Base-by-base conservation (phyloP, 2,329 filamentous ascomycete species). In the Venturiaceae sp. region DNA sequence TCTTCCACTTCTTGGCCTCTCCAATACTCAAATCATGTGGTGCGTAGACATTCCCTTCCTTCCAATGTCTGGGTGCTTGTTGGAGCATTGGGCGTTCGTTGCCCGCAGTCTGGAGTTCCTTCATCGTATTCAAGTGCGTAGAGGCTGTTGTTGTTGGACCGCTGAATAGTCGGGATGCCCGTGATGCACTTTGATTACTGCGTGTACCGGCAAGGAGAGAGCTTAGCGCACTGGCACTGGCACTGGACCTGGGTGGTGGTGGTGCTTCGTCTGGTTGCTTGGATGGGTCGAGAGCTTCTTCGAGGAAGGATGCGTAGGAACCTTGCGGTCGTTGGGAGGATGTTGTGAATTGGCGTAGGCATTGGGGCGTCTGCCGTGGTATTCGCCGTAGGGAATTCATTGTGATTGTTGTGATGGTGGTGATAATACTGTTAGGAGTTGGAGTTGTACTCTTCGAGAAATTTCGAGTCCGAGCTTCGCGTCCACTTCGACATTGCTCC, bases 1-100 rank as follows among this genome's bases (percentile, higher is more conserved):
- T 78, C 71, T 81, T 84, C 87, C 88, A 96, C 78, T 95, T 95
- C 68, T 75, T 75, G 83, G 88, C 86, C 80, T 96, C 92, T 36
- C 77, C 75, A 26, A 84, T 80, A 58, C 83, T 87, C 69, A 99
- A 72, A 73, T 99, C 94, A 69, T 92, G 88, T 34, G 94, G 94
- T 60, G 91, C 82, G 74, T 97, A 97, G 56, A 96, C 80, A 69
- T 97, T 92, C 65, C 94, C 94, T 0, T 76, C 66, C 66, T 79
- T 78, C 86, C 88, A 97, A 41, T 80, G 79, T 53, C 92, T 85
- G 36, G 82, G 80, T 72, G 86, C 80, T 72, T 89, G 84, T 62
- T 74, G 77, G 65, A 83, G 73, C 70, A 83, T 16, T 62, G 57
- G 16, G 68, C 55, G 11, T 57, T 58, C 1, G 63, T 56, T 8